These are phyloP conservation scores for Bertia moriformis DNA, from an alignment of 2,329 filamentous ascomycete genomes.

Conservation along the genomic window DNA sequence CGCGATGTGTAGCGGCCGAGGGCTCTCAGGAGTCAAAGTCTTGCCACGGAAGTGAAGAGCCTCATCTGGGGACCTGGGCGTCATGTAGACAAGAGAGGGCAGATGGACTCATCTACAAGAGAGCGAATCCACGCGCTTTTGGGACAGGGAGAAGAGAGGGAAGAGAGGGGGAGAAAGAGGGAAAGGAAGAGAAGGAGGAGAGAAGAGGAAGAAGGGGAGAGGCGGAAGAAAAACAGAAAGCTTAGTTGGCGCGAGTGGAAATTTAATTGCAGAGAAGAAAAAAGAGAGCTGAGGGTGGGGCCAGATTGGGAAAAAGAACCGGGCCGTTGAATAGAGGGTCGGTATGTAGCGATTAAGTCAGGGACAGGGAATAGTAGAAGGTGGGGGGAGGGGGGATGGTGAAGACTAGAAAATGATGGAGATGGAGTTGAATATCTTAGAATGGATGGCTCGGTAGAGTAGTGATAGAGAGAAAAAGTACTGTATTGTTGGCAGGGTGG, in stretches of 20 bases:
- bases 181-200: background rate
- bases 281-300: no score
- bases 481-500: no score
- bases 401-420: no score
- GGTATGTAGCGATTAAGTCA: no score
- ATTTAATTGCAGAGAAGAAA: no score
- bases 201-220: background rate
- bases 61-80: constrained; percentile 12
- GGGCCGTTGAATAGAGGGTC: no score
- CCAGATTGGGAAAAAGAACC: no score
- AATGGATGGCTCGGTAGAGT: no score
- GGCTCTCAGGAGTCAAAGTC: constrained; percentile 55
- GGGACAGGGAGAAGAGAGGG: background rate
- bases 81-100: constrained; percentile 7
- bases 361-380: no score
- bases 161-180: constrained; percentile 1
- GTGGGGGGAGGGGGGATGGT: no score
- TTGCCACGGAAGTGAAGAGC: constrained; percentile 46
- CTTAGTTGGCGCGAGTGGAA: background rate
- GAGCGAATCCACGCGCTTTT: background rate
- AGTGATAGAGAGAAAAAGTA: no score
- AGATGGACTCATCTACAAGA: background rate
- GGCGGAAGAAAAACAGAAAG: background rate
- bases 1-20: constrained; percentile 53
- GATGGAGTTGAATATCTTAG: no score